Base-by-base conservation (phyloP, 1,284 basidiomycete genomes). In the Puccinia brachypodii region DNA sequence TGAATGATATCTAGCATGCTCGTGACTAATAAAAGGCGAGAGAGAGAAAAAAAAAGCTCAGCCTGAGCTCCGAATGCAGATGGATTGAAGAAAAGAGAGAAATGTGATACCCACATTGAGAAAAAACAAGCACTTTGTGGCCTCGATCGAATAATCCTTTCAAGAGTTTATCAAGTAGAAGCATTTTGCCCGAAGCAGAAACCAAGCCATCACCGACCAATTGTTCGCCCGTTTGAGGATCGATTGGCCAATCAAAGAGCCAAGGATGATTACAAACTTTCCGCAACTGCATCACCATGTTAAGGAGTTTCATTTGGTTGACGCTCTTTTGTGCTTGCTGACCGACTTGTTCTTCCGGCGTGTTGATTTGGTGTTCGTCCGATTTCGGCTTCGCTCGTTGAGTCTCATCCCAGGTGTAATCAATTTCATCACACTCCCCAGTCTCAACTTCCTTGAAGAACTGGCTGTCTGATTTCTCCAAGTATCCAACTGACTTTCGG, bases 1-100 rank as follows among this genome's bases (percentile, higher is more conserved):
- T 95, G 91, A 82, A 98, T 93, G 83, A 98, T 93, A 86, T 99
- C 93, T 75, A 98, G 88, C 94, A 98, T 95, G 0, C 92, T 95
- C 64, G 93, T 96, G 87, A 99, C 80, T 82, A 28, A 33, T 13
- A n/a, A 28, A 58, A 76, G 1, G 44, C n/a, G 44, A 62, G 86
- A n/a, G n/a, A n/a, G 75, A 85, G 83, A 60, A 82, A 82, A 2
- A 33, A 71, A 62, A 8, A 44, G 53, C 58, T 75, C 22, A 62
- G 47, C 19, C 25, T 25, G 38, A 14, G n/a, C 6, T 66, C 25
- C 31, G 42, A 36, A 58, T 25, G 14, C 2, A 56, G 22, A 66
- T 44, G 36, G 22, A 19, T 28, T 60, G n/a, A 19, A 79, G 11
- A 19, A 3, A 28, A 19, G 6, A 74, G 7, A 28, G 36, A 36